Evolutionary conservation across 805 yeast species (phyloP).

Genomic region (Metschnikowia cerradonensis): DNA sequence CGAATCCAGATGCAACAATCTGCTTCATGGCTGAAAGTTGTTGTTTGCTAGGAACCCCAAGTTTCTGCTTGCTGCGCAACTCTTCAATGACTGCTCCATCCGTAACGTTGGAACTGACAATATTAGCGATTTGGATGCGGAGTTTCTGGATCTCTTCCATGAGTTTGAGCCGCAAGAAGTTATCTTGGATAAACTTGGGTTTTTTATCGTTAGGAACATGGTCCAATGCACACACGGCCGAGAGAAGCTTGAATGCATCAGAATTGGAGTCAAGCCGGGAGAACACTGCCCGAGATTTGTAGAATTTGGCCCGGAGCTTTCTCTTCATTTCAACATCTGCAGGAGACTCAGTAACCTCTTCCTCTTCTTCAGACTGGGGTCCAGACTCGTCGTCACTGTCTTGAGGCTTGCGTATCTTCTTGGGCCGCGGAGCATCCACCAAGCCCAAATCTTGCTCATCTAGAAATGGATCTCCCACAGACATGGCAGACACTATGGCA

Average conservation of each 20-base stretch:
- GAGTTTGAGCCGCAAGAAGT: conserved; percentile 71
- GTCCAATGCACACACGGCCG: conserved; percentile 85
- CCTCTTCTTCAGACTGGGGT: conserved; percentile 25
- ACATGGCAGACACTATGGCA: conserved; percentile 84
- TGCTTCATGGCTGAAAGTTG: conserved; percentile 84
- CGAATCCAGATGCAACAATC: conserved; percentile 86
- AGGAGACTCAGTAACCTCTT: conserved; percentile 31
- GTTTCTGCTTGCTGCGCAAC: conserved; percentile 37
- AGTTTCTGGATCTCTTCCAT: conserved; percentile 84
- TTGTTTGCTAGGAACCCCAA: conserved; percentile 61
- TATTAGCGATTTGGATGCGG: conserved; percentile 71
- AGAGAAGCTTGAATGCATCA: conserved; percentile 70
- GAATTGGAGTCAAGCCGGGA: conserved; percentile 65
- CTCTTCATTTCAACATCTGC: conserved; percentile 38
- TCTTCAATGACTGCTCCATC: conserved; percentile 54
- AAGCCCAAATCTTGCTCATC: conserved; percentile 72
- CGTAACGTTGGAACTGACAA: conserved; percentile 64
- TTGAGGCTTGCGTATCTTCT: conserved; percentile 19
- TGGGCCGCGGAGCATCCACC: conserved; percentile 13
- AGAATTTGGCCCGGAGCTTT: conserved; percentile 47
- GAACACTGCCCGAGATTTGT: conserved; percentile 57
- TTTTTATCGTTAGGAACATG: conserved; percentile 54
- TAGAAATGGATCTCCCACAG: conserved; percentile 90
- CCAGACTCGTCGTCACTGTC: conserved; percentile 32
- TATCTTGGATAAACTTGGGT: conserved; percentile 46